These are phyloP conservation scores for Raddia guianensis DNA, from an alignment of 176 grass and related monocot genomes.

Conservation along the genomic window DNA sequence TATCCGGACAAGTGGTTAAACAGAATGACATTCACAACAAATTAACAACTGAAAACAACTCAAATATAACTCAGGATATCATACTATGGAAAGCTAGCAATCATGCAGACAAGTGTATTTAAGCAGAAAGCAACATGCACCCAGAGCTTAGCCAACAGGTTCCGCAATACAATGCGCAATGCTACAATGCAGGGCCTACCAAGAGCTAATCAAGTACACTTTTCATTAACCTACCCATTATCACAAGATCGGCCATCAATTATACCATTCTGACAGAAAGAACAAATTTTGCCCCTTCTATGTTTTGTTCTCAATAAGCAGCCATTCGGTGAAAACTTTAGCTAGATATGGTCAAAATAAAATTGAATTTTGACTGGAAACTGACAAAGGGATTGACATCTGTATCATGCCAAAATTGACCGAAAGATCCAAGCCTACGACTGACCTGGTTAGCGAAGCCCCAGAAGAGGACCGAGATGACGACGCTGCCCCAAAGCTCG, in stretches of 20 bases:
- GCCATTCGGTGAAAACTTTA: background rate
- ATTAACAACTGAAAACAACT: conserved; percentile 34
- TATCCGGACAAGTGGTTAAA: conserved; percentile 31
- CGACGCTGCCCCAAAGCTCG: conserved; percentile 89
- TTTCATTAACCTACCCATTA: conserved; percentile 13
- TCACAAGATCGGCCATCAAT: background rate
- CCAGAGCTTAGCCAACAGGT: background rate
- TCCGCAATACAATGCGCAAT: background rate
- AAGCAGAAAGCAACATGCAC: conserved; percentile 36
- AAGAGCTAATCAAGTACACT: background rate
- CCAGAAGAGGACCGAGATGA: conserved; percentile 92
- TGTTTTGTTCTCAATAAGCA: conserved; percentile 10
- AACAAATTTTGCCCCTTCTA: background rate
- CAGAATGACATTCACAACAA: conserved; percentile 33
- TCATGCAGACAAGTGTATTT: conserved; percentile 23
- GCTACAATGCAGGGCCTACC: conserved; percentile 10
- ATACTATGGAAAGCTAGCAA: conserved; percentile 28
- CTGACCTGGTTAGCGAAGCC: conserved; percentile 85
- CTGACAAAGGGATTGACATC: background rate
- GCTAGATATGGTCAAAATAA: conserved; percentile 10
- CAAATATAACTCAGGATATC: conserved; percentile 21
- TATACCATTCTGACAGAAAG: conserved; percentile 16
- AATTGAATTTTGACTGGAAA: background rate
- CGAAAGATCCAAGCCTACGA: background rate
- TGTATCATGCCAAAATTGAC: conserved; percentile 17